Evolutionary conservation across 1,139 yeast species (phyloP).

Genomic region (Kodamaea anthophila): DNA sequence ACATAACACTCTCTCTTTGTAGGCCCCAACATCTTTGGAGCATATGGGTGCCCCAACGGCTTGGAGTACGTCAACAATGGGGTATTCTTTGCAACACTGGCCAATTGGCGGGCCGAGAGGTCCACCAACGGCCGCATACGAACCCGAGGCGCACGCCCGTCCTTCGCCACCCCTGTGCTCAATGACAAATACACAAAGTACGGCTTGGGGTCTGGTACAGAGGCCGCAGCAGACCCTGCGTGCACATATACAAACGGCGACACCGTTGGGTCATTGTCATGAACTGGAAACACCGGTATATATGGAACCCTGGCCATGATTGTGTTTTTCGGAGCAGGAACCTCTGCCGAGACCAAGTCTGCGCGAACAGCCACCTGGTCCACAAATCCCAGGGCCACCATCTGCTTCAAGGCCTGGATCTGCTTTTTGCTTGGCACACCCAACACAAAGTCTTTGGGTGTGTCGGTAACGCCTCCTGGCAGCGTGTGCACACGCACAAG

Average conservation of each 20-base stretch:
- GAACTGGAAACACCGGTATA: slow-evolving; percentile 56
- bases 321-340: slow-evolving; percentile 51
- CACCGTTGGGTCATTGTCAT: slow-evolving; percentile 27
- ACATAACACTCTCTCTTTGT: slow-evolving; percentile 82
- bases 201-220: slow-evolving; percentile 67
- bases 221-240: slow-evolving; percentile 58
- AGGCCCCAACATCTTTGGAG: slow-evolving; percentile 60
- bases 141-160: slow-evolving; percentile 35
- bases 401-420: slow-evolving; percentile 77
- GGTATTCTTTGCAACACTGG: slow-evolving; percentile 70
- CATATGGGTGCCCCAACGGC: slow-evolving; percentile 87
- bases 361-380: slow-evolving; percentile 88
- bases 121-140: slow-evolving; percentile 77
- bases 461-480: slow-evolving; percentile 49
- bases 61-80: slow-evolving; percentile 78
- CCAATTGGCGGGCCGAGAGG: slow-evolving; percentile 65
- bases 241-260: slow-evolving; percentile 69
- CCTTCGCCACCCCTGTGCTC: slow-evolving; percentile 38
- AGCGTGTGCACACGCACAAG: slow-evolving; percentile 64
- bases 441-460: slow-evolving; percentile 47
- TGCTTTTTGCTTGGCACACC: slow-evolving; percentile 67
- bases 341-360: slow-evolving; percentile 64
- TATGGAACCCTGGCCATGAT: slow-evolving; percentile 67
- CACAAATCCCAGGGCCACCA: slow-evolving; percentile 86
- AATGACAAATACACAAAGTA: slow-evolving; percentile 67